Evolutionary conservation across 108 stramenopile species (phyloP).

Genomic region (Cylindrotheca fusiformis): DNA sequence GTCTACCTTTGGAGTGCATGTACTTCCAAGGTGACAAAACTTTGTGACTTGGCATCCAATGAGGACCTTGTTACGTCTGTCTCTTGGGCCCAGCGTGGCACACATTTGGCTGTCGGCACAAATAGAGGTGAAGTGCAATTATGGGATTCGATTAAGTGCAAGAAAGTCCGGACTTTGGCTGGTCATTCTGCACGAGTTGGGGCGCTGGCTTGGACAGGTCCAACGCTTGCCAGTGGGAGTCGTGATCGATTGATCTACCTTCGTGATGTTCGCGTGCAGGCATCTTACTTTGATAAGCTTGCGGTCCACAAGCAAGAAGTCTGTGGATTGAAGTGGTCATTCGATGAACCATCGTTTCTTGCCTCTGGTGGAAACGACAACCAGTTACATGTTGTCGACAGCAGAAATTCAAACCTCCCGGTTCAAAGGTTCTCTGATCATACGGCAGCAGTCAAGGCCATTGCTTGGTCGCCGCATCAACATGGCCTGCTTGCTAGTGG

Average conservation of each 20-base stretch:
- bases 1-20: constrained; percentile 96
- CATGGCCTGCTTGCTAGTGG: constrained; percentile 95
- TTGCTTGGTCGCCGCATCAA: constrained; percentile 98
- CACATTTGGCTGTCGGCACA: constrained; percentile 90
- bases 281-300: constrained; percentile 58
- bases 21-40: constrained; percentile 90
- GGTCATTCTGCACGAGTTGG: constrained; percentile 93
- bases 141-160: constrained; percentile 89
- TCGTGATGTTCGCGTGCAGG: constrained; percentile 85
- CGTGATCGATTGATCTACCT: constrained; percentile 90
- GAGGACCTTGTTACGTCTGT: constrained; percentile 88
- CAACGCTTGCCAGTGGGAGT: constrained; percentile 88
- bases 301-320: constrained; percentile 95
- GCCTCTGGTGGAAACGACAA: constrained; percentile 99
- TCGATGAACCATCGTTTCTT: constrained; percentile 84
- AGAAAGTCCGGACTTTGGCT: constrained; percentile 74
- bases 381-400: constrained; percentile 93
- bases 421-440: constrained; percentile 85
- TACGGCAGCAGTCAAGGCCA: constrained; percentile 99
- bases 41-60: constrained; percentile 64
- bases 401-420: constrained; percentile 66
- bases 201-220: constrained; percentile 86
- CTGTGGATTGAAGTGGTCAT: constrained; percentile 97
- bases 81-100: constrained; percentile 91
- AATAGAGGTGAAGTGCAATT: constrained; percentile 87